Evolutionary conservation across 108 stramenopile species (phyloP).

Genomic region (Poteriospumella lacustris): DNA sequence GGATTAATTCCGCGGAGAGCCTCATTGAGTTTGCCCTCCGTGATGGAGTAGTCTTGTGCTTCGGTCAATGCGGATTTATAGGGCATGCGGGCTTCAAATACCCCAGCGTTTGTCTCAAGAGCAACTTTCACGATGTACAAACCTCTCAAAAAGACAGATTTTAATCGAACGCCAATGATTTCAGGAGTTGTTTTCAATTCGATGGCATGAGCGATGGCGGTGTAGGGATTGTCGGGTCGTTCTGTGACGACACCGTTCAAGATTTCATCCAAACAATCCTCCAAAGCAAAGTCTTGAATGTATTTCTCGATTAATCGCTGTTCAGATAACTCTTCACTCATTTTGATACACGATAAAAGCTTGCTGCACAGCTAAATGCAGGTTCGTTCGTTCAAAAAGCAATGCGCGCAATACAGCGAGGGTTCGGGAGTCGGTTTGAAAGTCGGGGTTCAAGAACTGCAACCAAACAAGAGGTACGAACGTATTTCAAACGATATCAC

Average conservation of each 20-base stretch:
- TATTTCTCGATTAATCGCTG: background rate
- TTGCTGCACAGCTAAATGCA: too few relatives aligned
- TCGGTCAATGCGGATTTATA: background rate
- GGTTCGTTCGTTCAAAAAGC: too few relatives aligned
- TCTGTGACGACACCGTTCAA: background rate
- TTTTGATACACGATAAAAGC: background rate
- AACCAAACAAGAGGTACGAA: too few relatives aligned
- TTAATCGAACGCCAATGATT: background rate
- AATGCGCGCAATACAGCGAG: too few relatives aligned
- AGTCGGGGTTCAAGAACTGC: too few relatives aligned
- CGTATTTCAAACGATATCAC: too few relatives aligned
- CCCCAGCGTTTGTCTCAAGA: background rate
- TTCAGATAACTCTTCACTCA: background rate
- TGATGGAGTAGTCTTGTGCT: background rate
- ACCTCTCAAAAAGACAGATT: background rate
- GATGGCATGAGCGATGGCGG: background rate
- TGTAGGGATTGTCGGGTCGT: constrained; percentile 6
- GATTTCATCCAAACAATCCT: constrained; percentile 6
- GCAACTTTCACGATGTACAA: background rate
- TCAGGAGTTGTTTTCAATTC: constrained; percentile 3
- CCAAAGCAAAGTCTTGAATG: background rate
- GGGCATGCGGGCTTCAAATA: background rate
- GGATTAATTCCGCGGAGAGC: background rate
- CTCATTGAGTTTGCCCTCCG: background rate
- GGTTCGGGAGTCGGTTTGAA: too few relatives aligned